Base-by-base conservation (phyloP, 2,329 filamentous ascomycete genomes). In the Beauveria rudraprayagi region DNA sequence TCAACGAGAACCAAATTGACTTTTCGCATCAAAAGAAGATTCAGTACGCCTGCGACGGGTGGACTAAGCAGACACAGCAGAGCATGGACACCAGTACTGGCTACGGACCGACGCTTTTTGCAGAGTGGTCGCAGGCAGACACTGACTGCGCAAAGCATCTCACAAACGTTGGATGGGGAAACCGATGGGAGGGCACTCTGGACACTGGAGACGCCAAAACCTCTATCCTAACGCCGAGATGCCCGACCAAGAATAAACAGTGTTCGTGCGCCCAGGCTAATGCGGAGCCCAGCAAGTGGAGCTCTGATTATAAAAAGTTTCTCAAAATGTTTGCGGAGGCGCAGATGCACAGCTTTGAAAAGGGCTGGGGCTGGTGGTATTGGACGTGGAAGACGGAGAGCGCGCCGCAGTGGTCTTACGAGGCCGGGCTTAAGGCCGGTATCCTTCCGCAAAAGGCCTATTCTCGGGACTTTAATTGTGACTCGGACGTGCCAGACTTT, bases 281-380 rank as follows among this genome's bases (percentile, higher is more conserved):
- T 71, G 87, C 88, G 1, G 86, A 89, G 68, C 81, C 89, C 0
- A 75, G 78, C 19, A 70, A 76, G 4, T 97, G 92, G 78, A 85
- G 82, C 43, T 78, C 78, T 62, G 76, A 78, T 5, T 99, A 99
- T 76, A 96, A 94, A 76, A 77, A 86, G 66, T 97, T 93, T 75
- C 78, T 99, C 64, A 83, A 84, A 65, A 90, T 90, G 75, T 97
- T 97, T 75, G 94, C 94, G 6, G 88, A 96, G 75, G 94, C 92
- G 59, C 94, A 99, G 77, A 99, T 99, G 91, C 82, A 88, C 67
- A 90, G 87, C 62, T 99, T 97, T 70, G 93, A 97, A 74, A 86
- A 88, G 65, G 91, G 90, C 6, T 94, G 90, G 88, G 94, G 94
- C 54, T 99, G 94, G 94, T 97, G 96, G 77, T 99, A 99, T 76